Percentiles rank a stretch among this genome's conserved stretches.
Conservation (phyloP, 2,329 filamentous ascomycete species). For the Colletotrichum sp. region DNA sequence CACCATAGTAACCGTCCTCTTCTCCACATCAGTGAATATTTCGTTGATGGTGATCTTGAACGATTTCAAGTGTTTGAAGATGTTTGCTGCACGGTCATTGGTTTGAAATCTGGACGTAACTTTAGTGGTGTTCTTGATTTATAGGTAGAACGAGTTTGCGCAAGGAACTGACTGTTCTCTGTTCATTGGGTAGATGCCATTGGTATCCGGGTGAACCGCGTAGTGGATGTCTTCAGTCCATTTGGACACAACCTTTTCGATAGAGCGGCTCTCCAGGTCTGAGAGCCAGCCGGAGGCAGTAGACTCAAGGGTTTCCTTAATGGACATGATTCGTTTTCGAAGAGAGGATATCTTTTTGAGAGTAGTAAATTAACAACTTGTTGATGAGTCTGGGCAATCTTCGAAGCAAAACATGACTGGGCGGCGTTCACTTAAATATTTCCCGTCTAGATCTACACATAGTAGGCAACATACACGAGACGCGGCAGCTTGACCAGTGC, state of each 20-base stretch:
- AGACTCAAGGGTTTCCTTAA: accelerated
- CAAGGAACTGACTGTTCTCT: too few relatives aligned
- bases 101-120: accelerated
- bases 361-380: accelerated
- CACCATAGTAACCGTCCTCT: too few relatives aligned
- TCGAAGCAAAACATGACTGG: accelerated
- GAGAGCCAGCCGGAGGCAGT: not conserved
- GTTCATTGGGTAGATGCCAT: not conserved
- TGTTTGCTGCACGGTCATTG: not conserved
- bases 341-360: too few relatives aligned
- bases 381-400: not conserved
- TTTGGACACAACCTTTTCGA: too few relatives aligned
- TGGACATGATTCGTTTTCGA: not conserved
- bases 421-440: accelerated
- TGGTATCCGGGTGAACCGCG: not conserved
- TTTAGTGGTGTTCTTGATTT: not conserved
- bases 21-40: too few relatives aligned
- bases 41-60: too few relatives aligned
- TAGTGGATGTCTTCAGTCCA: too few relatives aligned
- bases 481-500: accelerated
- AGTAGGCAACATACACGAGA: not conserved
- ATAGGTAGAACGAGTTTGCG: too few relatives aligned
- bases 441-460: not conserved
- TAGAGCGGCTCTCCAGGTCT: too few relatives aligned
- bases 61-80: too few relatives aligned